These are phyloP conservation scores for Claviceps africana DNA, from an alignment of 2,329 filamentous ascomycete genomes.

Conservation along the genomic window DNA sequence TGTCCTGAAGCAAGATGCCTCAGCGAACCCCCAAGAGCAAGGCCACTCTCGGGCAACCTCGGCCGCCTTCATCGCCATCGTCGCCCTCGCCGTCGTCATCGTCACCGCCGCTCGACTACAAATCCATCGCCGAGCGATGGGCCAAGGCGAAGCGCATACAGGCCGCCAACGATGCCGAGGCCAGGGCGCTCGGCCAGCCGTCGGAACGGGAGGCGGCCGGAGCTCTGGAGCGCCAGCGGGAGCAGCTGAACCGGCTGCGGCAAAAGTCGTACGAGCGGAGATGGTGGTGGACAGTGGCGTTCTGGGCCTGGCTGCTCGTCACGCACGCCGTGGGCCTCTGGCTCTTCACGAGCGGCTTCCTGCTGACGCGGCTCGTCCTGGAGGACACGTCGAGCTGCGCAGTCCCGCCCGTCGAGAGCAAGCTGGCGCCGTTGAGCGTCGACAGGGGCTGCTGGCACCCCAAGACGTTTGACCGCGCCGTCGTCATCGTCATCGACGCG, in stretches of 20 bases:
- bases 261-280: conserved; percentile 36
- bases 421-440: conserved; percentile 25
- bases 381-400: conserved; percentile 61
- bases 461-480: conserved; percentile 80
- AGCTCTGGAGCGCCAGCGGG: conserved; percentile 29
- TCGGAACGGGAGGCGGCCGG: conserved; percentile 21
- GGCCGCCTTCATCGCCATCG: conserved; percentile 5
- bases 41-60: conserved; percentile 11
- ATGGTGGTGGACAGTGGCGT: conserved; percentile 46
- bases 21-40: conserved; percentile 12
- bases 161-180: conserved; percentile 25
- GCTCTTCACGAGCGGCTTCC: conserved; percentile 89
- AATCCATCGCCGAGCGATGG: conserved; percentile 39
- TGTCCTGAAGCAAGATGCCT: conserved; percentile 14
- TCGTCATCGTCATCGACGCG: conserved; percentile 84
- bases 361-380: conserved; percentile 72
- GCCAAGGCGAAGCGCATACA: conserved; percentile 38
- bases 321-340: conserved; percentile 73
- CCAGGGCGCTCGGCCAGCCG: conserved; percentile 15
- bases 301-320: conserved; percentile 56
- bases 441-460: conserved; percentile 86
- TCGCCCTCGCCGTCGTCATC: conserved; percentile 3
- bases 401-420: conserved; percentile 48
- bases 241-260: conserved; percentile 32
- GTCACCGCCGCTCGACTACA: conserved; percentile 27